These are phyloP conservation scores for Trichothecium roseum DNA, from an alignment of 2,329 filamentous ascomycete species.

Conservation along the genomic window DNA sequence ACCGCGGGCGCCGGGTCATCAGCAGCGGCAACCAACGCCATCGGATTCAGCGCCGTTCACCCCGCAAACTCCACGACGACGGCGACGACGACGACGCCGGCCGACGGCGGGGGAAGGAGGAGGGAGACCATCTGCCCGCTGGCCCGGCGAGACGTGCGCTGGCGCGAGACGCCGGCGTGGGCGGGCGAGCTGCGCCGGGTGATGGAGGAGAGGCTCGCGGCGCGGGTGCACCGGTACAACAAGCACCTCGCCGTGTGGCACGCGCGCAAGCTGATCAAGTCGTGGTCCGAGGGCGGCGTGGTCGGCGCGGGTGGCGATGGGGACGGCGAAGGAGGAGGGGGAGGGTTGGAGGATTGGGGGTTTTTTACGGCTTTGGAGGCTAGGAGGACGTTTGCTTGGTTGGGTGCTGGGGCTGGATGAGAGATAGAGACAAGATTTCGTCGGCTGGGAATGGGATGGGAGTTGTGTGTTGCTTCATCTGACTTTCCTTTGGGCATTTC, in stretches of 20 bases:
- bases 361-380: slow-evolving; percentile 14
- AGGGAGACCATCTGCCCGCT: slow-evolving; percentile 13
- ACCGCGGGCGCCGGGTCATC: not conserved
- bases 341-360: slow-evolving; percentile 6
- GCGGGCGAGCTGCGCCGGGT: slow-evolving; percentile 7
- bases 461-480: too few species aligned
- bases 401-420: too few species aligned
- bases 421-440: too few species aligned
- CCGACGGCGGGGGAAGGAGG: slow-evolving; percentile 2
- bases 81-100: not conserved
- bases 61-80: not conserved
- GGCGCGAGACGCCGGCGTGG: slow-evolving; percentile 12
- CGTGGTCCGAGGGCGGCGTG: slow-evolving; percentile 15
- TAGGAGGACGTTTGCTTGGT: slow-evolving; percentile 7
- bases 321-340: slow-evolving; percentile 1
- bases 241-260: slow-evolving; percentile 21
- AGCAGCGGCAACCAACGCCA: slow-evolving; percentile 2
- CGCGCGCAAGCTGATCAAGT: slow-evolving; percentile 10
- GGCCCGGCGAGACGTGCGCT: slow-evolving; percentile 15
- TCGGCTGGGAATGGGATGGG: too few species aligned
- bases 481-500: too few species aligned
- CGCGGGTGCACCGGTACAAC: slow-evolving; percentile 17
- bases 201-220: slow-evolving; percentile 12
- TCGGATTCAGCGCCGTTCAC: slow-evolving; percentile 3
- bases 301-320: slow-evolving; percentile 10